Evolutionary conservation across 2,329 filamentous ascomycete genomes (phyloP).

Genomic region (Colletotrichum lindemuthianum): DNA sequence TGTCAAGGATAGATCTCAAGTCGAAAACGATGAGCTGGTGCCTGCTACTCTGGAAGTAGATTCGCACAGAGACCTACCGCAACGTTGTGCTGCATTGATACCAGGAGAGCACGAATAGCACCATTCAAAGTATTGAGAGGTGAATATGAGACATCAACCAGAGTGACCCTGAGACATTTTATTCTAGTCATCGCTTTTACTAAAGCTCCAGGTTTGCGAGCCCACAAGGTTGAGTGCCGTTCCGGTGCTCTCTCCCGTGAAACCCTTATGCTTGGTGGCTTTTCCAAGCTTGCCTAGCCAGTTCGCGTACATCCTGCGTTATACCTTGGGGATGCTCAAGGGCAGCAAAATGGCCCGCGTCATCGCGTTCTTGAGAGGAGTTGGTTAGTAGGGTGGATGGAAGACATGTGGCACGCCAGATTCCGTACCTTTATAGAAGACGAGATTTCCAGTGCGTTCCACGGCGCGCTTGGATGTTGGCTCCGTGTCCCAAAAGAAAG

Average conservation of each 20-base stretch:
- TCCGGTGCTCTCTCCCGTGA: background rate
- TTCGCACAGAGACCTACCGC: no score
- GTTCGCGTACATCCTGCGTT: conserved; percentile 18
- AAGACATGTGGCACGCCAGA: conserved; percentile 36
- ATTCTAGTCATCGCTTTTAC: background rate
- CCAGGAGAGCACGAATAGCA: no score
- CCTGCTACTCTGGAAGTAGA: no score
- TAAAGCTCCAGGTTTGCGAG: background rate
- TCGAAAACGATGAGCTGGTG: no score
- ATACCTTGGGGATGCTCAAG: conserved; percentile 33
- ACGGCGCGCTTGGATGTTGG: conserved; percentile 32
- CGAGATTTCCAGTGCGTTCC: conserved; percentile 35
- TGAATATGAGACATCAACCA: no score
- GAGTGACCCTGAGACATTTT: no score
- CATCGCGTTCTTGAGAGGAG: conserved; percentile 30
- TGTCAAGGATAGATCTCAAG: no score
- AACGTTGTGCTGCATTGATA: no score
- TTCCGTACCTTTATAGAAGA: conserved; percentile 37
- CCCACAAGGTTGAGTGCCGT: background rate
- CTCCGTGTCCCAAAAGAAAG: conserved; percentile 34
- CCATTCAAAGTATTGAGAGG: no score
- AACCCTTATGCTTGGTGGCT: background rate
- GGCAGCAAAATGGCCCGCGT: conserved; percentile 38
- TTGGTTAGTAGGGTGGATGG: background rate
- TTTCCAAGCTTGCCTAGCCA: conserved; percentile 4